Evolutionary conservation across 805 yeast species (phyloP), one percentile per base, ranked within the genome.

Genomic region (Zygotorulaspora danielsina): DNA sequence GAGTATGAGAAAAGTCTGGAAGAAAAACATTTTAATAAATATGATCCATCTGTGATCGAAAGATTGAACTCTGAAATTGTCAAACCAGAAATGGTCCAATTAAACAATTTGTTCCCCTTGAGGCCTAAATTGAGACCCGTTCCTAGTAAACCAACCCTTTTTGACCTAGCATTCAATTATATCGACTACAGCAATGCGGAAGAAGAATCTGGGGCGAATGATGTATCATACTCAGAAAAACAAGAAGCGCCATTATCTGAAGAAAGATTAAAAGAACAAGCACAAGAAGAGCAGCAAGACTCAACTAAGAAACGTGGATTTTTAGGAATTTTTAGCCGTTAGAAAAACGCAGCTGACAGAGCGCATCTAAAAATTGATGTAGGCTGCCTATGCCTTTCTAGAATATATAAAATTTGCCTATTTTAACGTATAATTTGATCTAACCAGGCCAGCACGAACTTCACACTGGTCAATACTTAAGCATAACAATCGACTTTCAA

Each of bases 121-220:
- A 64, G 57, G 39, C 66, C 75, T 39, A 49, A 53, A n/a, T 34
- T 87, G 28, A 67, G 65, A 46, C 84, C 94, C 1, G 76, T 84
- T 1, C 72, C 79, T 38, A 76, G 81, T 41, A 90, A 93, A 63
- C 96, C 98, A 0, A 95, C 88, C 7, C 73, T 89, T 54, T 93
- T 87, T 54, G 98, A 90, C 59, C 70, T 86, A 48, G 97, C 95
- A 0, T 89, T 71, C 69, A 89, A 88, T 59, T 88, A 84, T 55
- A 73, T 89, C 38, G 69, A 71, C 24, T 80, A 79, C 53, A 67
- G 65, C 27, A 58, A 32, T 24, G 41, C 28, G n/a, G 52, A 47
- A n/a, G 52, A 28, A 15, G 11, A 34, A 8, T 53, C 53, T 20
- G 18, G 43, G 19, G 39, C 46, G 10, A 32, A 42, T 32, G 11